A percentile compares a stretch with the other conserved stretches of the same genome.
Conservation (phyloP, 2,329 filamentous ascomycete genomes). For the Phialophora chinensis region DNA sequence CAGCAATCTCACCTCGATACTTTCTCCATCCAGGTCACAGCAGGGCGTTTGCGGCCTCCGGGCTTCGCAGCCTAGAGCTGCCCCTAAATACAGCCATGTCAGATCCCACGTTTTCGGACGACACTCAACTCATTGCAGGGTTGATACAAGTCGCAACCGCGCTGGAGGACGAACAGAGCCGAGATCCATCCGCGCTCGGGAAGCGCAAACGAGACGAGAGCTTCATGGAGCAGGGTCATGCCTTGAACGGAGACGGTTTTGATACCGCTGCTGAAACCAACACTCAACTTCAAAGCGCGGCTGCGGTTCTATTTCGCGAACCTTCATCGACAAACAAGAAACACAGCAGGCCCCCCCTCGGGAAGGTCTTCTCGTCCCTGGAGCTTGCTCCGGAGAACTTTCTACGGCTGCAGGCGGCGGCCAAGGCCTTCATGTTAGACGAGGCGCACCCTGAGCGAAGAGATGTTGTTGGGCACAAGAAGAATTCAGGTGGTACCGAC, state of each 20-base stretch:
- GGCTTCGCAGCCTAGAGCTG: constrained; percentile 21
- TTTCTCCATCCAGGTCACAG: neutral
- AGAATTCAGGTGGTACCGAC: constrained; percentile 61
- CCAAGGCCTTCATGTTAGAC: constrained; percentile 64
- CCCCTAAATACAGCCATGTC: constrained; percentile 23
- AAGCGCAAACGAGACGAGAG: constrained; percentile 51
- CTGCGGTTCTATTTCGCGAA: constrained; percentile 60
- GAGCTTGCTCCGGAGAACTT: constrained; percentile 64
- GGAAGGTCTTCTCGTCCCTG: constrained; percentile 62
- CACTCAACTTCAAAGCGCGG: constrained; percentile 55
- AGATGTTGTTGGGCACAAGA: constrained; percentile 61
- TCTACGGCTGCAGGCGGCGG: constrained; percentile 60
- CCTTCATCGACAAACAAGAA: constrained; percentile 58
- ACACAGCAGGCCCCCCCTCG: constrained; percentile 64
- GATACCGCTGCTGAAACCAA: constrained; percentile 23
- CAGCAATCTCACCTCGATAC: neutral
- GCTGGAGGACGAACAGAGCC: constrained; percentile 45
- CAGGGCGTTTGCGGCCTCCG: constrained; percentile 13
- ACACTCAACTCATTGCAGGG: constrained; percentile 52
- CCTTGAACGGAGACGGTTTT: constrained; percentile 43
- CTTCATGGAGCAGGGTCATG: constrained; percentile 43
- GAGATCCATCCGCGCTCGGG: constrained; percentile 41
- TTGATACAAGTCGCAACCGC: constrained; percentile 55
- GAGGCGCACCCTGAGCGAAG: constrained; percentile 60
- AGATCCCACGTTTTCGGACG: constrained; percentile 38